Evolutionary conservation across 495 filamentous ascomycete species (phyloP).

Genomic region (Clohesyomyces aquaticus): DNA sequence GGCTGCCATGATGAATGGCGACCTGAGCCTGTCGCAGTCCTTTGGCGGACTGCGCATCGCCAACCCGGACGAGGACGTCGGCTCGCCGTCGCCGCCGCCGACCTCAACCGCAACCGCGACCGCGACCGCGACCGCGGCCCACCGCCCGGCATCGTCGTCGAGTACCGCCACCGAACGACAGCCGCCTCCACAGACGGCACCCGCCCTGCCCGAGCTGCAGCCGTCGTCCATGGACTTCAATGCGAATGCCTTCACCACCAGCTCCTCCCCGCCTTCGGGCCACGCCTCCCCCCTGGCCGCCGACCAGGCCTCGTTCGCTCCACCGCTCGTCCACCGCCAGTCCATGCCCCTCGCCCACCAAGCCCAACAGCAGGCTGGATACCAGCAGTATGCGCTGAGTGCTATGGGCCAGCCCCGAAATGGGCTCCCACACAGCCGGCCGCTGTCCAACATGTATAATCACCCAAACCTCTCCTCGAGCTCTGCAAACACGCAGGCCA

Average conservation of each 20-base stretch:
- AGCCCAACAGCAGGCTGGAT: slow-evolving; percentile 45
- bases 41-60: slow-evolving; percentile 95
- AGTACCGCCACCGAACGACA: slow-evolving; percentile 39
- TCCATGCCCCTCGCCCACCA: slow-evolving; percentile 48
- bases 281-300: slow-evolving; percentile 24
- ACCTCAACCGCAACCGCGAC: slow-evolving; percentile 54
- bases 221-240: slow-evolving; percentile 48
- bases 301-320: slow-evolving; percentile 18
- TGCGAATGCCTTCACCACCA: slow-evolving; percentile 45
- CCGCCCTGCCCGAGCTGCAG: slow-evolving; percentile 33
- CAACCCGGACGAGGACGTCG: slow-evolving; percentile 79
- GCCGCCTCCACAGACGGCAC: slow-evolving; percentile 7
- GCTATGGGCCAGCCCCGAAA: slow-evolving; percentile 32
- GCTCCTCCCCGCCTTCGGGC: slow-evolving; percentile 24
- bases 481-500: slow-evolving; percentile 37
- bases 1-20: slow-evolving; percentile 72
- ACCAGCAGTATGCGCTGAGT: slow-evolving; percentile 52
- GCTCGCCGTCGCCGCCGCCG: slow-evolving; percentile 56
- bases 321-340: slow-evolving; percentile 40
- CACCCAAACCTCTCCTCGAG: slow-evolving; percentile 47
- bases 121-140: slow-evolving; percentile 20
- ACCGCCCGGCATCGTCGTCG: slow-evolving; percentile 38
- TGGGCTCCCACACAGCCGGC: slow-evolving; percentile 21
- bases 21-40: slow-evolving; percentile 88
- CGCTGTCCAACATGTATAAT: slow-evolving; percentile 47